phyloP scores from a whole-genome alignment of 208 protist species.

The Leishmania major region DNA sequence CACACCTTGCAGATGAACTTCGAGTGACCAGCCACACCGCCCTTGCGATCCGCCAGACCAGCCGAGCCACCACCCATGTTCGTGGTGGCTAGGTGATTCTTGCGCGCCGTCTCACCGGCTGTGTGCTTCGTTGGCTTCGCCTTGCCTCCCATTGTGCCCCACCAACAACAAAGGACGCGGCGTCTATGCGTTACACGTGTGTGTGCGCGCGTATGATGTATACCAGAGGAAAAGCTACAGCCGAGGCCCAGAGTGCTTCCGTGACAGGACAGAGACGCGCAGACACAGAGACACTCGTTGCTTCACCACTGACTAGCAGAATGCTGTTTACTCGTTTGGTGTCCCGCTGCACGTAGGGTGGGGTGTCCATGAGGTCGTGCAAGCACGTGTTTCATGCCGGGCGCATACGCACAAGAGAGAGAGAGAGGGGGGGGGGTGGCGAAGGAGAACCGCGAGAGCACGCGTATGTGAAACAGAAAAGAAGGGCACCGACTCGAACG shows the following conservation, averaged over 20 bases:
- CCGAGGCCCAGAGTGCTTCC: background rate
- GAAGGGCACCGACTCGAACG: background rate
- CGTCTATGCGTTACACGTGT: background rate
- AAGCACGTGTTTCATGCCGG: background rate
- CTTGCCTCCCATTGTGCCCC: conserved; percentile 66
- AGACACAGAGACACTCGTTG: background rate
- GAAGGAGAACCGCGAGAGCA: background rate
- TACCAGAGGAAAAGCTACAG: background rate
- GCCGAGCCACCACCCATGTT: conserved; percentile 74
- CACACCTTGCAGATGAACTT: conserved; percentile 67
- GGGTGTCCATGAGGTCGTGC: background rate
- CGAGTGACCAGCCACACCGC: conserved; percentile 59
- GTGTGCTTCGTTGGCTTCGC: conserved; percentile 86
- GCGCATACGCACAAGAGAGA: background rate
- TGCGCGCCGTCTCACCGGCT: conserved; percentile 60
- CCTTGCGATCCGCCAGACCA: conserved; percentile 67
- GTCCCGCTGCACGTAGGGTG: background rate
- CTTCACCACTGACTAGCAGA: background rate
- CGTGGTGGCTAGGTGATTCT: conserved; percentile 64
- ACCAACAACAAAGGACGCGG: background rate
- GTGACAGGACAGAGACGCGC: background rate
- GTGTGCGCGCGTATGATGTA: background rate
- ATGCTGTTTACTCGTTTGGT: background rate
- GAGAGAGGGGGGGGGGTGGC: background rate
- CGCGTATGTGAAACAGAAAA: background rate